These are phyloP conservation scores for Moesziomyces sp. DNA, from an alignment of 1,284 basidiomycete species.

Conservation along the genomic window DNA sequence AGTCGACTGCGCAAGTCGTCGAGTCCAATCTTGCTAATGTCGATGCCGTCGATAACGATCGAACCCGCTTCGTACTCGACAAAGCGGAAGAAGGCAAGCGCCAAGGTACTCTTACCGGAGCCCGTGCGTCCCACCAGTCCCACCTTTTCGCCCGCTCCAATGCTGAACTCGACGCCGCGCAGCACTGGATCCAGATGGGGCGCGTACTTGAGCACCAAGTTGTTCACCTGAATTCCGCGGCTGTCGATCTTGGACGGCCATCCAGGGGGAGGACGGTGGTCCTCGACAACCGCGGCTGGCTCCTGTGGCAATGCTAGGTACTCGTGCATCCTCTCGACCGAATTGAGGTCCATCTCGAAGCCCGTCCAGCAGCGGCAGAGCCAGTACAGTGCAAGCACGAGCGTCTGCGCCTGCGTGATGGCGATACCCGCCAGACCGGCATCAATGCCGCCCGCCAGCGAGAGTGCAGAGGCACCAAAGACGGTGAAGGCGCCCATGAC, in stretches of 20 bases:
- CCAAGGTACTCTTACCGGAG: conserved; percentile 67
- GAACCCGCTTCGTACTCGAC: conserved; percentile 50
- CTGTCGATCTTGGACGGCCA: conserved; percentile 70
- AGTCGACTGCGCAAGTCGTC: conserved; percentile 70
- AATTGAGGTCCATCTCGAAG: conserved; percentile 70
- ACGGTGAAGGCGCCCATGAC: conserved; percentile 70
- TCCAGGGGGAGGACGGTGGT: conserved; percentile 67
- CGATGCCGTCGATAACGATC: conserved; percentile 62
- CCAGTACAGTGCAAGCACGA: conserved; percentile 70
- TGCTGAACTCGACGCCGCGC: conserved; percentile 70
- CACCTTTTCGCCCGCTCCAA: conserved; percentile 79
- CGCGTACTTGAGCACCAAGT: conserved; percentile 70
- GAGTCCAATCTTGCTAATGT: conserved; percentile 70
- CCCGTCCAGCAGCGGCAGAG: conserved; percentile 48
- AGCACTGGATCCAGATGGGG: conserved; percentile 71
- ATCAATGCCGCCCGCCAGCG: conserved; percentile 61
- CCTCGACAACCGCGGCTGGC: conserved; percentile 67
- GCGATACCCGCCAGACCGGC: conserved; percentile 51
- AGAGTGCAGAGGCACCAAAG: conserved; percentile 69
- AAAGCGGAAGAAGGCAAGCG: conserved; percentile 55
- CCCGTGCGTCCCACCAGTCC: conserved; percentile 81
- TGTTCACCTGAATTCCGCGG: conserved; percentile 68
- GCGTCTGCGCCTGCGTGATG: conserved; percentile 37
- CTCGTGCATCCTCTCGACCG: conserved; percentile 71
- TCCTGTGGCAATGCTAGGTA: conserved; percentile 69